Percentiles rank a stretch among this genome's conserved stretches.
Conservation (phyloP, 345 rosid genomes). For the Laguncularia racemosa region DNA sequence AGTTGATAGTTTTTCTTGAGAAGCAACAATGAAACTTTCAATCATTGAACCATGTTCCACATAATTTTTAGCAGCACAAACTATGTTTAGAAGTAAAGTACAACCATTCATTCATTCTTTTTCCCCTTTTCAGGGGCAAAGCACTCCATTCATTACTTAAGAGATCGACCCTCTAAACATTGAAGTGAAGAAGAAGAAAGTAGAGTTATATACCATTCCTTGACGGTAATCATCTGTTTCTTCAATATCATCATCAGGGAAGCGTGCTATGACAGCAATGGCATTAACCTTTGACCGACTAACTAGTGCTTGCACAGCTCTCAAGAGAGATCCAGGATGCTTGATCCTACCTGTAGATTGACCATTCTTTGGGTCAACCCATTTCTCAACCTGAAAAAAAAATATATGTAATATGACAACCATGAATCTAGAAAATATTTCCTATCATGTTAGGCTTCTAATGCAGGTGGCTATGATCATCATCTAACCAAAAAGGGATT, state of each 20-base stretch:
- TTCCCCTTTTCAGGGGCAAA: not conserved
- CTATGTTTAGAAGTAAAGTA: not conserved
- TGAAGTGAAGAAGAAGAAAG: not conserved
- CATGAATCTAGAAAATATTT: not conserved
- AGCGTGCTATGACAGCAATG: constrained; percentile 46
- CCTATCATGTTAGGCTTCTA: not conserved
- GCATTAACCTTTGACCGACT: constrained; percentile 37
- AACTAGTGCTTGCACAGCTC: constrained; percentile 38
- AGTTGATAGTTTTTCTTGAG: no score
- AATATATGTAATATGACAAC: constrained; percentile 1
- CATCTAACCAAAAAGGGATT: no score
- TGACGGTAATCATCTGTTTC: constrained; percentile 41
- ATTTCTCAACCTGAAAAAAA: constrained; percentile 41
- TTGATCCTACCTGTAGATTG: constrained; percentile 57
- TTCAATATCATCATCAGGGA: constrained; percentile 50
- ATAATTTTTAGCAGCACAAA: not conserved
- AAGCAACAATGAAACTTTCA: no score
- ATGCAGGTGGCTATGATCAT: not conserved
- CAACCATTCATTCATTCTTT: no score
- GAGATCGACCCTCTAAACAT: not conserved
- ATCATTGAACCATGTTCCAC: no score
- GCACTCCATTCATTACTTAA: not conserved
- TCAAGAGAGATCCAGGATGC: constrained; percentile 40
- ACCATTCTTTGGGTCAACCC: constrained; percentile 47
- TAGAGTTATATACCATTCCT: constrained; percentile 32